A percentile compares a stretch with the other conserved stretches of the same genome.
Conservation (phyloP, 805 yeast genomes). For the Clavispora asparagi region DNA sequence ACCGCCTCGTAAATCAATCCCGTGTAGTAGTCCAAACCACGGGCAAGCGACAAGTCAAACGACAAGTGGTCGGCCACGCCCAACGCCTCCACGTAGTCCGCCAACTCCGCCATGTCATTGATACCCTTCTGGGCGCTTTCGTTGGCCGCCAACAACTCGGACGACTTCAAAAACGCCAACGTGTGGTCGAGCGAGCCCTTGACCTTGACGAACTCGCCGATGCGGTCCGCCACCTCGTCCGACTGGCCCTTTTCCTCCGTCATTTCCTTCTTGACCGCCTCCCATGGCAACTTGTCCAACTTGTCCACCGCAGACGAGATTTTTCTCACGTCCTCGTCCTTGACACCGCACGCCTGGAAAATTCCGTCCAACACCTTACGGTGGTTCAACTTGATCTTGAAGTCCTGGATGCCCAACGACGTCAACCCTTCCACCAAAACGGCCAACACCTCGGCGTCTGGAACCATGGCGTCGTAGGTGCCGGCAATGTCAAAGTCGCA, state of each 20-base stretch:
- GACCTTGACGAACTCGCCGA: constrained; percentile 82
- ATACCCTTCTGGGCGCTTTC: constrained; percentile 77
- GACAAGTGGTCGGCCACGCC: constrained; percentile 63
- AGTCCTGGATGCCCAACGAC: constrained; percentile 78
- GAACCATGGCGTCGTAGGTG: constrained; percentile 85
- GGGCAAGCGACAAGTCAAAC: constrained; percentile 90
- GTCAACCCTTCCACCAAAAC: constrained; percentile 81
- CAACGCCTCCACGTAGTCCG: constrained; percentile 78
- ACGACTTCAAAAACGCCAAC: constrained; percentile 48
- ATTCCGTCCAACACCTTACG: constrained; percentile 95
- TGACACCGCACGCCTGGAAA: constrained; percentile 91
- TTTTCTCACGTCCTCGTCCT: constrained; percentile 88
- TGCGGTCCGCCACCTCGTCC: constrained; percentile 87
- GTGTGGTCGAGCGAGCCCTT: constrained; percentile 71
- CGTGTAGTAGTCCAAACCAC: constrained; percentile 97
- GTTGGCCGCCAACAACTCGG: constrained; percentile 56
- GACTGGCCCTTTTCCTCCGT: constrained; percentile 84
- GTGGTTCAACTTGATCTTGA: constrained; percentile 90
- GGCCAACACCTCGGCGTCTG: constrained; percentile 87
- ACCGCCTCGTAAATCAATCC: constrained; percentile 97
- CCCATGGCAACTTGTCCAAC: constrained; percentile 95
- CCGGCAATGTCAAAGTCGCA: constrained; percentile 99
- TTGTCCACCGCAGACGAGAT: constrained; percentile 95
- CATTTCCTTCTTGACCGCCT: constrained; percentile 87
- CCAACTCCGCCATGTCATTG: constrained; percentile 69